Percentiles rank a stretch among this genome's conserved stretches.
Conservation (phyloP, 2,329 filamentous ascomycete species). For the Claviceps fusiformis region DNA sequence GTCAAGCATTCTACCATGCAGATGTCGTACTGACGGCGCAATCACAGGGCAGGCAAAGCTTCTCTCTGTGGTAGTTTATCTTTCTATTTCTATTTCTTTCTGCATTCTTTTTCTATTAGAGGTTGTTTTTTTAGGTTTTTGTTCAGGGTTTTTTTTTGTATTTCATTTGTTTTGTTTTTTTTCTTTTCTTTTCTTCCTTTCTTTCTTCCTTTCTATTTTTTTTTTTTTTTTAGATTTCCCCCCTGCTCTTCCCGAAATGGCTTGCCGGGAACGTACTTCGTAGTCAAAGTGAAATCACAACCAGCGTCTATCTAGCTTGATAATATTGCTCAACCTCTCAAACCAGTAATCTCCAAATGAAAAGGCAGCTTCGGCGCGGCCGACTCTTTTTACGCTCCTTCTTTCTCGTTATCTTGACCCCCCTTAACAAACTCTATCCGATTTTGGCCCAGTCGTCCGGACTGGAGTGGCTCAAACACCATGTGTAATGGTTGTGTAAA, state of each 20-base stretch:
- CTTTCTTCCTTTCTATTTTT: background rate
- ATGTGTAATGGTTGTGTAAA: background rate
- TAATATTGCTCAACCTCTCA: background rate
- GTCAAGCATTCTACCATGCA: background rate
- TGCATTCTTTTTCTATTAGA: background rate
- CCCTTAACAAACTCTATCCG: too few species aligned
- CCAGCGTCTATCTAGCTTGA: background rate
- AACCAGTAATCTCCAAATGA: background rate
- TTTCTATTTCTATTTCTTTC: too few species aligned
- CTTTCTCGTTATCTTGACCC: too few species aligned
- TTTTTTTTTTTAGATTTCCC: too few species aligned
- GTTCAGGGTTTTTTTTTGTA: too few species aligned
- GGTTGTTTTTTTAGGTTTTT: too few species aligned
- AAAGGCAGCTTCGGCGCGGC: background rate
- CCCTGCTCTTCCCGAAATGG: too few species aligned
- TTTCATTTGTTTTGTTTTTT: background rate
- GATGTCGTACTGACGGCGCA: background rate
- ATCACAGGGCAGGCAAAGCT: background rate
- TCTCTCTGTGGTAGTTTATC: background rate
- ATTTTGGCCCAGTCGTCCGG: background rate
- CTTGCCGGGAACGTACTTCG: background rate
- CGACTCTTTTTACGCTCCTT: too few species aligned
- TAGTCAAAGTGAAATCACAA: background rate
- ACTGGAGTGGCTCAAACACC: background rate
- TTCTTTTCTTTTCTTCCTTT: background rate